Conservation (phyloP, 257 asterid genomes). For the Handroanthus guayacan region DNA sequence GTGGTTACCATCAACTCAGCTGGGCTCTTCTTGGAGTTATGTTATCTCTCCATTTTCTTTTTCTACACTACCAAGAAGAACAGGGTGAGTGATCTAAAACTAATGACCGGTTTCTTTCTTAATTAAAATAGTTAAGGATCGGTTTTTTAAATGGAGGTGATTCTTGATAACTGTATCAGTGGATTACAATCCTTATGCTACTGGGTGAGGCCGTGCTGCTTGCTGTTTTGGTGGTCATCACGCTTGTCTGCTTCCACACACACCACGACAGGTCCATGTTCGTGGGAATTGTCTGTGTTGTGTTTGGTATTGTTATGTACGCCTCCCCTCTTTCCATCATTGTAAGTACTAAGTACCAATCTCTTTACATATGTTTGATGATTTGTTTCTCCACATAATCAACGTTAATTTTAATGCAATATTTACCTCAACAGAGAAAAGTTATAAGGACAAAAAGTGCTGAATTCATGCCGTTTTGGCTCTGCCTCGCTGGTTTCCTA, state of each 20-base stretch:
- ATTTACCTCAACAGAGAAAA: conserved; percentile 35
- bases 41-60: conserved; percentile 57
- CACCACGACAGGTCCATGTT: conserved; percentile 49
- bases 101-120: not conserved
- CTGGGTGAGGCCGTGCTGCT: conserved; percentile 33
- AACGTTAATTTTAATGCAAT: not conserved
- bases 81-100: conserved; percentile 41
- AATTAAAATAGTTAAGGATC: no score
- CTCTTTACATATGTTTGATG: not conserved
- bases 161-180: conserved; percentile 35
- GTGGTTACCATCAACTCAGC: conserved; percentile 58
- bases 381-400: not conserved
- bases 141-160: no score
- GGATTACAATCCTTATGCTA: conserved; percentile 30
- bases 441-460: conserved; percentile 57
- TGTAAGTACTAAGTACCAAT: conserved; percentile 50
- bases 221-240: conserved; percentile 37
- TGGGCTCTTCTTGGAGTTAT: conserved; percentile 52
- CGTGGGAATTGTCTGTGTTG: conserved; percentile 56
- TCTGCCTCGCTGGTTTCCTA: conserved; percentile 56
- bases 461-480: conserved; percentile 67
- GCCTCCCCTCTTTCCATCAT: conserved; percentile 67
- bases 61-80: conserved; percentile 37
- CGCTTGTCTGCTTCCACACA: conserved; percentile 47
- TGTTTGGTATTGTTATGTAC: conserved; percentile 68